A percentile compares a stretch with the other conserved stretches of the same genome.
Evolutionary conservation across 306 rosid species (phyloP).

Genomic region (Cercis canadensis): DNA sequence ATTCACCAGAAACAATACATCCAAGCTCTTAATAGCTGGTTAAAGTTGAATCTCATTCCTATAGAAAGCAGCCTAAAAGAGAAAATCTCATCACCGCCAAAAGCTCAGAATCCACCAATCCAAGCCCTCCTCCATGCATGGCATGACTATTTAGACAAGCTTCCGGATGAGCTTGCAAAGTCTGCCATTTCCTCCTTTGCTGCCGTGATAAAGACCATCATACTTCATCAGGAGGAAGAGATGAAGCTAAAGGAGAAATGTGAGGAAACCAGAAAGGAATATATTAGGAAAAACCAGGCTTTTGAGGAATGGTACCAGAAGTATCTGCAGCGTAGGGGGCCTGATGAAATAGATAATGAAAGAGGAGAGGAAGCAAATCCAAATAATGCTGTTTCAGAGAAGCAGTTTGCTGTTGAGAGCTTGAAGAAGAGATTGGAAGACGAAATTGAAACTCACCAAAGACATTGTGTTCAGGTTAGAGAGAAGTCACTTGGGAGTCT

Average conservation of each 20-base stretch:
- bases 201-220: conserved; percentile 73
- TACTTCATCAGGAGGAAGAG: conserved; percentile 81
- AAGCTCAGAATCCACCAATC: conserved; percentile 72
- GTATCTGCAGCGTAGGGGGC: conserved; percentile 53
- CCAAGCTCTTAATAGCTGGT: conserved; percentile 71
- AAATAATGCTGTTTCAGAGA: conserved; percentile 66
- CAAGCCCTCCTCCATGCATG: conserved; percentile 69
- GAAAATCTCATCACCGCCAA: conserved; percentile 73
- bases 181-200: conserved; percentile 77
- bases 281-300: conserved; percentile 61
- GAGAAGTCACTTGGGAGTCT: conserved; percentile 79
- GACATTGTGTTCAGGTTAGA: conserved; percentile 68
- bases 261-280: conserved; percentile 73
- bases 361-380: conserved; percentile 66
- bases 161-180: conserved; percentile 81
- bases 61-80: conserved; percentile 85
- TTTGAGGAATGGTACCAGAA: conserved; percentile 82
- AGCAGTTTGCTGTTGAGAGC: conserved; percentile 68
- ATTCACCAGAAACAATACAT: conserved; percentile 80
- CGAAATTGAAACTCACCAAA: conserved; percentile 70
- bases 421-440: conserved; percentile 79
- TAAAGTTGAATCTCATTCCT: conserved; percentile 80
- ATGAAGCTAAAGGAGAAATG: conserved; percentile 79
- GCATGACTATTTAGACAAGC: conserved; percentile 83
- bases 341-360: conserved; percentile 56